Conservation (phyloP, 805 yeast species). For the Lipomyces yamanashiensis region DNA sequence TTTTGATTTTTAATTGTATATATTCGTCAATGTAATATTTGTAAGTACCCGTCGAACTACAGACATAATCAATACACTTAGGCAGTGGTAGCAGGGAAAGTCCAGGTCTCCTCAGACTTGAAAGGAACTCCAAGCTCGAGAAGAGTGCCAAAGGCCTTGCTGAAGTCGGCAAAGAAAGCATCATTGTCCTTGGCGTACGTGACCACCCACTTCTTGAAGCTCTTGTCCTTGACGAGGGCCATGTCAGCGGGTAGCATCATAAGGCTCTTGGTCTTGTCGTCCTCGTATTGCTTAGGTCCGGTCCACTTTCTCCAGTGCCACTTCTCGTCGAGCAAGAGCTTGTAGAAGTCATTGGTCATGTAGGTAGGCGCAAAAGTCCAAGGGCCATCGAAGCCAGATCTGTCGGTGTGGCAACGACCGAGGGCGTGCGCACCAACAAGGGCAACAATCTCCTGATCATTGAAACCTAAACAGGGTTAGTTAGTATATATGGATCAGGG, state of each 20-base stretch:
- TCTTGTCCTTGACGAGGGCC: conserved; percentile 62
- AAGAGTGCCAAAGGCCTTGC: conserved; percentile 66
- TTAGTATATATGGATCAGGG: neutral
- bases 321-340: conserved; percentile 57
- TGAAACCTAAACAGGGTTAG: conserved; percentile 50
- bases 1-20: neutral
- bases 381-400: conserved; percentile 84
- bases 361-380: conserved; percentile 81
- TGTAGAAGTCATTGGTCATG: conserved; percentile 72
- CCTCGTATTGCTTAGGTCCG: conserved; percentile 59
- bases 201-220: conserved; percentile 63
- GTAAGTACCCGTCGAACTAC: neutral
- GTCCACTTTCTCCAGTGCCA: conserved; percentile 56
- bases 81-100: conserved; percentile 33
- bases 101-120: conserved; percentile 47
- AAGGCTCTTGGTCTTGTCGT: conserved; percentile 52
- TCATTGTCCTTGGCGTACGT: conserved; percentile 68
- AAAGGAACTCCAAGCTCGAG: conserved; percentile 76
- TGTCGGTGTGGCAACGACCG: conserved; percentile 65
- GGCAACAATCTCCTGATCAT: conserved; percentile 65
- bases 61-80: conserved; percentile 10
- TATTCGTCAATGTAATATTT: neutral
- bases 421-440: conserved; percentile 65
- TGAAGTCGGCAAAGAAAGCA: conserved; percentile 67
- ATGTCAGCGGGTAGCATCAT: conserved; percentile 89